A percentile compares a stretch with the other conserved stretches of the same genome.
Conservation (phyloP, 176 grass and related monocot species). For the Phyllostachys edulis region DNA sequence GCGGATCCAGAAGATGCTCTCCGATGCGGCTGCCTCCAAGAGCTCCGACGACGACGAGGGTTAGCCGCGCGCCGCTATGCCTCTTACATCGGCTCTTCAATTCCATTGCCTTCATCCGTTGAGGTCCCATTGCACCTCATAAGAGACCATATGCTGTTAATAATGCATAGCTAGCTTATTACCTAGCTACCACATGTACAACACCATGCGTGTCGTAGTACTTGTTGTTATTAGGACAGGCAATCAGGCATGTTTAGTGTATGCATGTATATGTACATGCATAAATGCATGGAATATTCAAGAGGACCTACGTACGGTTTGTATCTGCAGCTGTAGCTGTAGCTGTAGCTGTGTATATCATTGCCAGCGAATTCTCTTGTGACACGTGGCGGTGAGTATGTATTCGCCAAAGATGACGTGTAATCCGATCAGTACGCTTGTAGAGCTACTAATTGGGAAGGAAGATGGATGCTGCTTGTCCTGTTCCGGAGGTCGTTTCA, state of each 20-base stretch:
- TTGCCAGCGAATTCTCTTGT: not conserved
- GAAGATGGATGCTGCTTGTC: not conserved
- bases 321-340: too few relatives aligned
- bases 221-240: not conserved
- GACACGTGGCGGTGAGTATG: not conserved
- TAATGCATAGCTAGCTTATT: not conserved
- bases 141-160: not conserved
- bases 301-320: not conserved
- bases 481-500: not conserved
- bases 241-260: not conserved
- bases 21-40: conserved; percentile 44
- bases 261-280: not conserved
- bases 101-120: not conserved
- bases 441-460: too few relatives aligned
- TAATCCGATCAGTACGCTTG: not conserved
- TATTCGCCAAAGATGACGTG: not conserved
- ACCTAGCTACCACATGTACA: not conserved
- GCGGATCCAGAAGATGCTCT: conserved; percentile 61
- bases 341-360: not conserved
- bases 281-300: conserved; percentile 19
- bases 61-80: not conserved
- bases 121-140: not conserved
- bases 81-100: not conserved
- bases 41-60: conserved; percentile 42
- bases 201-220: not conserved